These are phyloP conservation scores for Solanum chmielewskii DNA, from an alignment of 257 asterid species.

Conservation along the genomic window DNA sequence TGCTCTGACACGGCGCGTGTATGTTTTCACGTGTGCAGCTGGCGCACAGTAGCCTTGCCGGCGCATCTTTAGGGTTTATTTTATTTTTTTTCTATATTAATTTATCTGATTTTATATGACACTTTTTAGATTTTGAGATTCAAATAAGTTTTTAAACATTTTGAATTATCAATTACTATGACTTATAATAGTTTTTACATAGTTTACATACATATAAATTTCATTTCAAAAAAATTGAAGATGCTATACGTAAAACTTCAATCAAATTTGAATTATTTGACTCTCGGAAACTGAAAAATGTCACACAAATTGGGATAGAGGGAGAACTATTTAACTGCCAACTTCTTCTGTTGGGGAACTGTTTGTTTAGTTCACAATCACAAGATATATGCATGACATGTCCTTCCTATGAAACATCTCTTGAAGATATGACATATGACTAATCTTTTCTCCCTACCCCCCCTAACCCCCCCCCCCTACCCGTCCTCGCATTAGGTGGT, in stretches of 20 bases:
- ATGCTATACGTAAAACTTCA: no score
- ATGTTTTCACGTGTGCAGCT: neutral
- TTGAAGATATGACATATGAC: neutral
- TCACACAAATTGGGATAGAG: rapidly evolving
- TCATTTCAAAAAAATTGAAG: no score
- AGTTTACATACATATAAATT: no score
- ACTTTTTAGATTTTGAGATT: no score
- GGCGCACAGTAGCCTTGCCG: neutral
- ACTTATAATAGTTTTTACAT: no score
- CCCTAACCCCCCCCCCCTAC: neutral
- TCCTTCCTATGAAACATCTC: neutral
- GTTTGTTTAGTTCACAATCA: neutral
- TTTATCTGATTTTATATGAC: no score
- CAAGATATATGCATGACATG: neutral
- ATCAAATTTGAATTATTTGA: rapidly evolving
- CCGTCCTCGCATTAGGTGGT: neutral
- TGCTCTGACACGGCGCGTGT: neutral
- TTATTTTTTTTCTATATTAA: no score
- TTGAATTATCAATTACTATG: no score
- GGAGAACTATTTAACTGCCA: neutral
- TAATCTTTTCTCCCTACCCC: neutral
- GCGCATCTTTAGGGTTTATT: neutral
- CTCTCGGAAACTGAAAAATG: no score
- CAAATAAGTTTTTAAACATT: no score
- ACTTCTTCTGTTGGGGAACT: neutral